Percentiles rank a stretch among this genome's conserved stretches.
Conservation (phyloP, 768 basidiomycete species). For the Pulveroboletus sp. region DNA sequence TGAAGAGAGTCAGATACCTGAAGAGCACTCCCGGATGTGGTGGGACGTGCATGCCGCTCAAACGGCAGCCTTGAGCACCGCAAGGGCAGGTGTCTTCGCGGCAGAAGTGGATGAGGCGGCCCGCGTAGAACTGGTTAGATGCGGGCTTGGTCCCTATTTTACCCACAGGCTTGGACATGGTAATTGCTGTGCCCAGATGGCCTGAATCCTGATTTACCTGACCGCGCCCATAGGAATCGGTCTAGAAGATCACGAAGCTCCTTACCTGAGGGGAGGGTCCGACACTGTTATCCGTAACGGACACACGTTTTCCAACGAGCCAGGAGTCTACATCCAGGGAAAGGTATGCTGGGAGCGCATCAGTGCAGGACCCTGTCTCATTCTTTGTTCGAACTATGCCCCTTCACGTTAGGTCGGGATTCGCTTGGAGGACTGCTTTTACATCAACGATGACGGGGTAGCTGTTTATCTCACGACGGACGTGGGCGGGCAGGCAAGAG, state of each 20-base stretch:
- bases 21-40: slow-evolving; percentile 58
- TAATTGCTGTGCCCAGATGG: slow-evolving; percentile 29
- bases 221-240: slow-evolving; percentile 61
- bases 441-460: slow-evolving; percentile 50
- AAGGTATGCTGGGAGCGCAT: slow-evolving; percentile 43
- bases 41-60: slow-evolving; percentile 62
- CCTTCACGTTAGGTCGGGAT: slow-evolving; percentile 56
- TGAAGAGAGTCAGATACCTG: slow-evolving; percentile 49
- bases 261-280: slow-evolving; percentile 74
- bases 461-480: slow-evolving; percentile 59
- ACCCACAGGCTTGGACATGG: slow-evolving; percentile 82
- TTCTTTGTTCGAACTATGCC: slow-evolving; percentile 8
- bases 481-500: slow-evolving; percentile 54
- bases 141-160: slow-evolving; percentile 56
- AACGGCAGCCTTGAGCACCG: slow-evolving; percentile 44
- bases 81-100: slow-evolving; percentile 47
- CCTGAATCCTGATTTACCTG: slow-evolving; percentile 15
- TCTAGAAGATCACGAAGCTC: slow-evolving; percentile 76
- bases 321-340: slow-evolving; percentile 69
- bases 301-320: slow-evolving; percentile 81
- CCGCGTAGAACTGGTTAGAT: slow-evolving; percentile 42
- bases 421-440: slow-evolving; percentile 82
- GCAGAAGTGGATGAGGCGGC: slow-evolving; percentile 61
- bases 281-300: slow-evolving; percentile 53
- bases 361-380: not conserved